Percentiles rank a stretch among this genome's conserved stretches.
Evolutionary conservation across 257 asterid genomes (phyloP).

Genomic region (Forsythia viridissima): DNA sequence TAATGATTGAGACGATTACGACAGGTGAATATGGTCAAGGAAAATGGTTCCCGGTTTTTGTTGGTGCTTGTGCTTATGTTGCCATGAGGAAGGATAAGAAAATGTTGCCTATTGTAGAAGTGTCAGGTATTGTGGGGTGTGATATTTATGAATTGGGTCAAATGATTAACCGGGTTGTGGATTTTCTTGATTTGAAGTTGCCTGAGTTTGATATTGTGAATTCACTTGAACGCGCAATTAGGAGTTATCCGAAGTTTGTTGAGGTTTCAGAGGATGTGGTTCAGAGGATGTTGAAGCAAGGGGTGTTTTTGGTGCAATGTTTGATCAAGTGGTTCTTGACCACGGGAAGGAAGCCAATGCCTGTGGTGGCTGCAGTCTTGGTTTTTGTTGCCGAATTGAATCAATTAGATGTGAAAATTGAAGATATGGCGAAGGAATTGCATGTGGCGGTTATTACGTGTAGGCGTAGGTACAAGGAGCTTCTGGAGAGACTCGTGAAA

Average conservation of each 20-base stretch:
- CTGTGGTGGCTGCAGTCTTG: constrained; percentile 79
- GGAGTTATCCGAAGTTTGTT: constrained; percentile 36
- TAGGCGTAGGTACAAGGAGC: constrained; percentile 65
- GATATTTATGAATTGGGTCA: constrained; percentile 65
- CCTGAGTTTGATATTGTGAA: constrained; percentile 66
- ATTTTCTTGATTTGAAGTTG: constrained; percentile 53
- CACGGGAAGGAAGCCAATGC: constrained; percentile 78
- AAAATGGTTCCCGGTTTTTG: constrained; percentile 58
- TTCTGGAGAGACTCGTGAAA: constrained; percentile 59
- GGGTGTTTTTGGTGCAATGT: constrained; percentile 77
- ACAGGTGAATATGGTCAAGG: constrained; percentile 73
- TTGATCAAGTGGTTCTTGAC: constrained; percentile 84
- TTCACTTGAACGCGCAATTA: constrained; percentile 45
- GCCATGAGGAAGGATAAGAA: constrained; percentile 61
- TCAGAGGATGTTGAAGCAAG: constrained; percentile 62
- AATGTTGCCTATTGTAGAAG: constrained; percentile 45
- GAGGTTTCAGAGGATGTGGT: constrained; percentile 39
- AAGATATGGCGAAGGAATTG: constrained; percentile 55
- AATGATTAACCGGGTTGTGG: constrained; percentile 63
- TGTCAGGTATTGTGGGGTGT: constrained; percentile 55
- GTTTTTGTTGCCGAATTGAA: constrained; percentile 66
- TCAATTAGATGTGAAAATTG: constrained; percentile 48
- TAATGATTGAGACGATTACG: constrained; percentile 49
- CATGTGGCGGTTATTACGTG: constrained; percentile 56
- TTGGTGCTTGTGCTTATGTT: constrained; percentile 75